Conservation (phyloP, 176 grass and related monocot species). For the Bonia amplexicaulis region DNA sequence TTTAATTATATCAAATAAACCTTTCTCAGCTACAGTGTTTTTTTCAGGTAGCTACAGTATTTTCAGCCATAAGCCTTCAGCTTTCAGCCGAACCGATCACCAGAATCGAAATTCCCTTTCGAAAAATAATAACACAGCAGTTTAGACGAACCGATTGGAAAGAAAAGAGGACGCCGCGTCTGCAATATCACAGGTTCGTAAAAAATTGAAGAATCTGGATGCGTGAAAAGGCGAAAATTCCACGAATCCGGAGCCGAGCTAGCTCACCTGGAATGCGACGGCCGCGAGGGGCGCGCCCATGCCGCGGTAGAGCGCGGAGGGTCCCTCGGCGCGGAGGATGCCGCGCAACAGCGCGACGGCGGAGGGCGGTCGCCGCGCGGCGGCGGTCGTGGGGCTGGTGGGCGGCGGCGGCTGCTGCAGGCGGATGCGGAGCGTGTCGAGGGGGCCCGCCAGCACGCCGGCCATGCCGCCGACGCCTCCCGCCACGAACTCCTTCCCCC, state of each 20-base stretch:
- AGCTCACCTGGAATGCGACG: slow-evolving; percentile 70
- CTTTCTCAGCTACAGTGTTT: no score
- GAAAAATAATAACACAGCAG: not conserved
- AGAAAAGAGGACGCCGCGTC: not conserved
- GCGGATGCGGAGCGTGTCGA: slow-evolving; percentile 91
- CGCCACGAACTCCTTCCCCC: slow-evolving; percentile 78
- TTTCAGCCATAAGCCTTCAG: no score
- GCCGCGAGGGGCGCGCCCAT: slow-evolving; percentile 84
- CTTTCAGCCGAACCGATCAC: no score
- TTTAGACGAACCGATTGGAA: not conserved
- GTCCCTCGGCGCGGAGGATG: slow-evolving; percentile 75
- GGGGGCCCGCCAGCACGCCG: slow-evolving; percentile 80
- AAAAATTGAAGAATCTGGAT: not conserved
- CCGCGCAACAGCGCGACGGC: slow-evolving; percentile 54
- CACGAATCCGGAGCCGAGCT: not conserved
- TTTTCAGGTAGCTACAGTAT: no score
- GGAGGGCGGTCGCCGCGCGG: slow-evolving; percentile 27
- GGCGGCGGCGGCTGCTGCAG: slow-evolving; percentile 64
- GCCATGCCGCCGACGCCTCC: slow-evolving; percentile 89
- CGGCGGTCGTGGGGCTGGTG: slow-evolving; percentile 19
- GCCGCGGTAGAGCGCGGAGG: slow-evolving; percentile 89
- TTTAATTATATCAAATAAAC: no score
- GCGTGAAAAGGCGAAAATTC: not conserved
- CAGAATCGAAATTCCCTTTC: not conserved
- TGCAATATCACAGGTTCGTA: not conserved